Percentiles rank a stretch among this genome's conserved stretches.
phyloP scores from a whole-genome alignment of 352 stramenopile species.

The Pythium myriotylum region DNA sequence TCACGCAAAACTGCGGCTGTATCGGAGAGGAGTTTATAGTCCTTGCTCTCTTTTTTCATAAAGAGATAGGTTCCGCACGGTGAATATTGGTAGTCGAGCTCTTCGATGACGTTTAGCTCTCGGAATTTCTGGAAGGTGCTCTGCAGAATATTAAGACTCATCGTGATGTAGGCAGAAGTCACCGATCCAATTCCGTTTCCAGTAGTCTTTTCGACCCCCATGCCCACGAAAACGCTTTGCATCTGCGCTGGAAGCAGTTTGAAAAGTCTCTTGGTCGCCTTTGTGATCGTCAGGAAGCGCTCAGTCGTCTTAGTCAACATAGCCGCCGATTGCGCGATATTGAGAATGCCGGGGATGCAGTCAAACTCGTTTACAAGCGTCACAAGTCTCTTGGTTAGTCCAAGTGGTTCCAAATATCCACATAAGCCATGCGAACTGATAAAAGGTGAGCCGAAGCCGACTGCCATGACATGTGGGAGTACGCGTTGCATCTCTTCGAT shows the following conservation, averaged over 20 bases:
- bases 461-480: slow-evolving; percentile 55
- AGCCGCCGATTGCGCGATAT: slow-evolving; percentile 75
- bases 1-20: slow-evolving; percentile 36
- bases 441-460: slow-evolving; percentile 82
- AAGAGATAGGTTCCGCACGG: slow-evolving; percentile 83
- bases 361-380: slow-evolving; percentile 88
- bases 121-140: slow-evolving; percentile 83
- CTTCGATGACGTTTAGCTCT: slow-evolving; percentile 75
- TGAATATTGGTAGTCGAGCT: slow-evolving; percentile 74
- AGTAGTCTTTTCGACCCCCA: slow-evolving; percentile 15
- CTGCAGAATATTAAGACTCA: slow-evolving; percentile 80
- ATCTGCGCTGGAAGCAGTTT: slow-evolving; percentile 73
- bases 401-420: slow-evolving; percentile 53
- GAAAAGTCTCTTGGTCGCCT: slow-evolving; percentile 74
- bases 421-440: slow-evolving; percentile 52
- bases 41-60: slow-evolving; percentile 55
- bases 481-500: slow-evolving; percentile 29
- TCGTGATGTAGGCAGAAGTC: slow-evolving; percentile 74
- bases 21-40: slow-evolving; percentile 61
- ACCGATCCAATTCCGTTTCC: slow-evolving; percentile 25
- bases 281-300: slow-evolving; percentile 77
- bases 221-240: slow-evolving; percentile 60
- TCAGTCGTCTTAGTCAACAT: slow-evolving; percentile 82
- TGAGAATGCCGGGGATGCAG: slow-evolving; percentile 84
- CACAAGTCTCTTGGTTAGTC: slow-evolving; percentile 53